Evolutionary conservation across 129 eudicot species (phyloP).

Genomic region (Helianthus annuus): DNA sequence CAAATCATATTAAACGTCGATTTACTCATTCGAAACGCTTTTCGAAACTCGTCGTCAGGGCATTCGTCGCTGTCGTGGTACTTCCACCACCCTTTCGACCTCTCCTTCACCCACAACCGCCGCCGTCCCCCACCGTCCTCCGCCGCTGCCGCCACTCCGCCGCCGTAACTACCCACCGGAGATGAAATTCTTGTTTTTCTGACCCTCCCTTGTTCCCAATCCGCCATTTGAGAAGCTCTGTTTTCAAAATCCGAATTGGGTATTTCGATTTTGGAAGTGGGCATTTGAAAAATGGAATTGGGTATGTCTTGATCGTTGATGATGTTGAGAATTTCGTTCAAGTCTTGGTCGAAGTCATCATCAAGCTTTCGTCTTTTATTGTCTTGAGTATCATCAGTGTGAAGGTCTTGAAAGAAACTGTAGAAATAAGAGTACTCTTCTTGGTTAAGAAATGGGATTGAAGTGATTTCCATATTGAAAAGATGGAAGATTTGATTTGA

Average conservation of each 20-base stretch:
- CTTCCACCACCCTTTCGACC: constrained; percentile 91
- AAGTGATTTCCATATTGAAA: constrained; percentile 45
- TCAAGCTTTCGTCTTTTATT: constrained; percentile 31
- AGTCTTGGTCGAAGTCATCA: constrained; percentile 15
- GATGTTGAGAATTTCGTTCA: constrained; percentile 21
- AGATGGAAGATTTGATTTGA: not conserved
- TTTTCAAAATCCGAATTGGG: constrained; percentile 15
- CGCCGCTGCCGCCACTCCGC: constrained; percentile 5
- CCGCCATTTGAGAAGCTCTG: constrained; percentile 9
- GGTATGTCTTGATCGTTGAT: constrained; percentile 18
- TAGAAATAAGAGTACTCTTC: constrained; percentile 49
- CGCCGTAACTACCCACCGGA: constrained; percentile 1
- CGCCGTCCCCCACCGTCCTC: constrained; percentile 38
- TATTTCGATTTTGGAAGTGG: constrained; percentile 10
- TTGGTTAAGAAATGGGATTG: constrained; percentile 38
- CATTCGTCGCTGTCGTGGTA: constrained; percentile 47
- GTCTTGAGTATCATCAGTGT: not conserved
- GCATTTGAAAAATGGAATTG: constrained; percentile 15
- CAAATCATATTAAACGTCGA: constrained; percentile 65
- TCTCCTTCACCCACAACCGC: constrained; percentile 72
- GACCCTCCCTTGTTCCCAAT: constrained; percentile 23
- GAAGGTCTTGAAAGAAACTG: constrained; percentile 49
- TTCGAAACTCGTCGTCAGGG: constrained; percentile 63
- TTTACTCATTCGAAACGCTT: constrained; percentile 63
- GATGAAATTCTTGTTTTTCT: constrained; percentile 17